Conservation (phyloP, 257 asterid genomes). For the Penstemon barbatus region DNA sequence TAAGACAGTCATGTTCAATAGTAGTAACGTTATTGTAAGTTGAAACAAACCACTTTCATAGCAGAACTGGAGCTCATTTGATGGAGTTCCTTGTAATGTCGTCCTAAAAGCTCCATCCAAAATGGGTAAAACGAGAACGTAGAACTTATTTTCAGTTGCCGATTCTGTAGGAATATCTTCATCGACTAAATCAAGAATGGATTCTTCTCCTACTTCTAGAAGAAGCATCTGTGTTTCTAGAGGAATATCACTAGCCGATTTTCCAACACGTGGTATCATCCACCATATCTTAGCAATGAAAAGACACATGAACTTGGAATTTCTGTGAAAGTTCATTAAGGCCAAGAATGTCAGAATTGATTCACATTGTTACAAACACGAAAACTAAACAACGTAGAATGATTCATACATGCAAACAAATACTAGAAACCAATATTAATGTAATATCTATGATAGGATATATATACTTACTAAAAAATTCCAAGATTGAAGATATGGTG, state of each 20-base stretch:
- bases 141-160: conserved; percentile 31
- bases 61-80: conserved; percentile 62
- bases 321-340: conserved; percentile 29
- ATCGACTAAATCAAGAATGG: conserved; percentile 24
- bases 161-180: conserved; percentile 25
- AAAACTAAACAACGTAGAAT: too few species aligned
- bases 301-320: conserved; percentile 54
- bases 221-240: conserved; percentile 72
- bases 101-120: conserved; percentile 68
- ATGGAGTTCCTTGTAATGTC: conserved; percentile 50
- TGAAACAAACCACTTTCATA: conserved; percentile 54
- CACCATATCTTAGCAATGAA: conserved; percentile 68
- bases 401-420: too few species aligned
- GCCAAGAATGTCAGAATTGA: neutral
- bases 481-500: conserved; percentile 59
- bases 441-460: neutral
- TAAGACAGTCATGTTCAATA: neutral
- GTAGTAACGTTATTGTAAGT: neutral
- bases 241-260: conserved; percentile 51
- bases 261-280: conserved; percentile 74
- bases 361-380: neutral
- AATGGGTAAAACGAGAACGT: conserved; percentile 57
- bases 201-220: conserved; percentile 48
- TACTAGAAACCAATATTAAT: too few species aligned
- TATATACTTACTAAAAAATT: conserved; percentile 46